These are phyloP conservation scores for Pseudognaphalium luteoalbum DNA, from an alignment of 129 eudicot species.

Conservation along the genomic window DNA sequence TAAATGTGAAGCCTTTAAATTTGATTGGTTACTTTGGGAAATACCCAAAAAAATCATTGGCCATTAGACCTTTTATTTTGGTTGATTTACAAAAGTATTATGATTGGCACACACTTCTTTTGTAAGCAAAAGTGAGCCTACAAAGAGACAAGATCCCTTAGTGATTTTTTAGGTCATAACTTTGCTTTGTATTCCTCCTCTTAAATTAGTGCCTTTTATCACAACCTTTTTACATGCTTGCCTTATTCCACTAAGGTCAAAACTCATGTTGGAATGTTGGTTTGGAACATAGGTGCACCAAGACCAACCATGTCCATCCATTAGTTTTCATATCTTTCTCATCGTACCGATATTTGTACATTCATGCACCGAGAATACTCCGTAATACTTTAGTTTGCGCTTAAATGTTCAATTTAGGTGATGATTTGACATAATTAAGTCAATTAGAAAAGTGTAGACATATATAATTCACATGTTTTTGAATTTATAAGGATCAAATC, in stretches of 20 bases:
- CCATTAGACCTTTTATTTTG: slow-evolving; percentile 22
- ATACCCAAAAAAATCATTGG: slow-evolving; percentile 27
- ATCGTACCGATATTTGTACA: neutral
- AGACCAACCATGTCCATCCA: neutral
- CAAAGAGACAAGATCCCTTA: slow-evolving; percentile 46
- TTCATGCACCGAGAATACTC: neutral
- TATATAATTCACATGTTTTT: neutral
- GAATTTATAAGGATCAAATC: neutral
- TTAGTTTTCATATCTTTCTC: neutral
- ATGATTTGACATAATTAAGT: neutral
- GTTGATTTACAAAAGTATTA: slow-evolving; percentile 30
- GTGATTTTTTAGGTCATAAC: slow-evolving; percentile 42
- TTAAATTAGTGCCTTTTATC: slow-evolving; percentile 33
- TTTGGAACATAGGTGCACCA: slow-evolving; percentile 25
- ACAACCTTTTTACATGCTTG: slow-evolving; percentile 26
- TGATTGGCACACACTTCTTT: slow-evolving; percentile 42
- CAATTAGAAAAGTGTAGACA: neutral
- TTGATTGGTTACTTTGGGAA: slow-evolving; percentile 42
- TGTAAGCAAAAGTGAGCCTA: slow-evolving; percentile 42
- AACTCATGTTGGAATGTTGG: slow-evolving; percentile 36
- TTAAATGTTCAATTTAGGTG: neutral
- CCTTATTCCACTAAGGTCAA: slow-evolving; percentile 39
- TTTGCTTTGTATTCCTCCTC: slow-evolving; percentile 39
- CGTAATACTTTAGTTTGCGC: neutral
- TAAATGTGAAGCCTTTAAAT: slow-evolving; percentile 31